These are phyloP conservation scores for Tetrapyrgos nigripes DNA, from an alignment of 1,284 basidiomycete genomes.

Conservation along the genomic window DNA sequence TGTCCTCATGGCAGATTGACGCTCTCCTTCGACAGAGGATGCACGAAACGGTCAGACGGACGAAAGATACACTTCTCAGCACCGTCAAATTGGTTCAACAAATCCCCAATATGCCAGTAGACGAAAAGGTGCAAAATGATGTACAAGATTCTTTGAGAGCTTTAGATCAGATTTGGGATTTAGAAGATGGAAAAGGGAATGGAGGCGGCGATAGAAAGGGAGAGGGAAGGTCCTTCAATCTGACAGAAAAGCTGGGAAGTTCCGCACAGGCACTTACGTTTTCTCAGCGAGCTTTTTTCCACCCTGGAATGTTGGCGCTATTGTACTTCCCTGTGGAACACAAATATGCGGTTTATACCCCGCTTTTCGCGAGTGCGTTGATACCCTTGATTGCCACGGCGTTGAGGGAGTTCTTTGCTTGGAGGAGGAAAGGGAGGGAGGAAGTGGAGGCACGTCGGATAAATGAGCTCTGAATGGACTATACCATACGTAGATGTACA, in stretches of 20 bases:
- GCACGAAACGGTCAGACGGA: slow-evolving; percentile 71
- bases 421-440: slow-evolving; percentile 46
- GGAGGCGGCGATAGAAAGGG: neutral
- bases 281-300: slow-evolving; percentile 94
- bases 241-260: slow-evolving; percentile 58
- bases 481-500: too few relatives aligned
- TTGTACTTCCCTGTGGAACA: slow-evolving; percentile 97
- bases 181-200: neutral
- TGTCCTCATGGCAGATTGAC: slow-evolving; percentile 83
- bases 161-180: slow-evolving; percentile 53
- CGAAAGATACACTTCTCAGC: slow-evolving; percentile 78
- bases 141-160: slow-evolving; percentile 73
- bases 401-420: slow-evolving; percentile 70
- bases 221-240: slow-evolving; percentile 9
- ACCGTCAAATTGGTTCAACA: slow-evolving; percentile 85
- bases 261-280: slow-evolving; percentile 74
- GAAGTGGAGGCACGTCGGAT: neutral
- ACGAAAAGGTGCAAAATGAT: slow-evolving; percentile 74
- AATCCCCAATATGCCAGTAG: slow-evolving; percentile 91
- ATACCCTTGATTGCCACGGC: slow-evolving; percentile 83
- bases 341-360: slow-evolving; percentile 94
- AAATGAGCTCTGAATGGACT: too few relatives aligned
- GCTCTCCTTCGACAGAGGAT: slow-evolving; percentile 77
- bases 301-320: slow-evolving; percentile 94
- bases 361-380: slow-evolving; percentile 87